Percentiles rank a stretch among this genome's conserved stretches.
These are phyloP conservation scores for Pythium myriotylum DNA, from an alignment of 352 stramenopile species.

Conservation along the genomic window DNA sequence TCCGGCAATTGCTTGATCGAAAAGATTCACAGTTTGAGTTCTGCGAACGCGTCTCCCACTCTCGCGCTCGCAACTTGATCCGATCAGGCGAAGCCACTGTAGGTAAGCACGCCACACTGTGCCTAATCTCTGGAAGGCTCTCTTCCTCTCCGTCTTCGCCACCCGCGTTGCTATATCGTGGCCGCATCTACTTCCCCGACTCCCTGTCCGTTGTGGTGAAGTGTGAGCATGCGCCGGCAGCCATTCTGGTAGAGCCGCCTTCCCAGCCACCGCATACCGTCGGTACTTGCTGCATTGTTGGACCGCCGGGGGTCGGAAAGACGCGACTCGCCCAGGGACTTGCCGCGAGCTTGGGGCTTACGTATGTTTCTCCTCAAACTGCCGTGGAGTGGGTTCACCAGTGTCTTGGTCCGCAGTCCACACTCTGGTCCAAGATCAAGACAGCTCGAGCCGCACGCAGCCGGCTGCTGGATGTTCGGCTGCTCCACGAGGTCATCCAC, in stretches of 20 bases:
- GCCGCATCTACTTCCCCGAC: conserved; percentile 62
- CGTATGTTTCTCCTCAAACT: conserved; percentile 49
- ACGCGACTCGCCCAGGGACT: conserved; percentile 38
- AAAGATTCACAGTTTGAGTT: conserved; percentile 52
- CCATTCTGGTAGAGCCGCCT: not conserved
- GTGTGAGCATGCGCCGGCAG: conserved; percentile 27
- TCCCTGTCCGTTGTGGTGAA: conserved; percentile 22
- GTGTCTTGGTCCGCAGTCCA: conserved; percentile 42
- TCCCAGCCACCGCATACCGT: conserved; percentile 14
- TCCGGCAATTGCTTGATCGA: conserved; percentile 39
- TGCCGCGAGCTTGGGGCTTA: conserved; percentile 29
- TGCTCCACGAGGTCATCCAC: conserved; percentile 42
- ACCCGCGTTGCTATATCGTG: conserved; percentile 41
- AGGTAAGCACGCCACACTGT: conserved; percentile 53
- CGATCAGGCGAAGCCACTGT: conserved; percentile 45
- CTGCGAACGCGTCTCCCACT: conserved; percentile 35
- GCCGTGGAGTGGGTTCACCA: conserved; percentile 61
- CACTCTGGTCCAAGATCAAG: conserved; percentile 29
- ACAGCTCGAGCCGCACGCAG: conserved; percentile 12
- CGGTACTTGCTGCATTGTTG: conserved; percentile 43
- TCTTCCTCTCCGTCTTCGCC: not conserved
- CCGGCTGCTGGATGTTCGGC: conserved; percentile 16
- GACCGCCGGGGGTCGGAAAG: conserved; percentile 38
- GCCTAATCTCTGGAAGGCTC: conserved; percentile 35
- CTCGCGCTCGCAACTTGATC: conserved; percentile 26